A percentile compares a stretch with the other conserved stretches of the same genome.
Conservation (phyloP, 1,284 basidiomycete species). For the Ceratobasidium sp. region DNA sequence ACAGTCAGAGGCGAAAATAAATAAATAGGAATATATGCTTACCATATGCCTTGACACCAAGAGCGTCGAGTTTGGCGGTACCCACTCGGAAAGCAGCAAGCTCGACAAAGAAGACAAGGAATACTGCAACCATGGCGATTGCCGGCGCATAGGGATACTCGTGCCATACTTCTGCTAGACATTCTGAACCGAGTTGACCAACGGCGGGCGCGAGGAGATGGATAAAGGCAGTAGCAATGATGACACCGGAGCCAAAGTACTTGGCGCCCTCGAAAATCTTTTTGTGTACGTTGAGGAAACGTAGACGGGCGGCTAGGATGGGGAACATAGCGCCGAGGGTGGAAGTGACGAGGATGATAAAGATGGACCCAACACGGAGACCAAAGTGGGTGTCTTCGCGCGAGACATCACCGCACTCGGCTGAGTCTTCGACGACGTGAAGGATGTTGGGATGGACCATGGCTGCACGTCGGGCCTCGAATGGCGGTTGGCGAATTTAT, state of each 20-base stretch:
- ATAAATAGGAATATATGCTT: conserved; percentile 18
- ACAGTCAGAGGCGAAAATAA: not conserved
- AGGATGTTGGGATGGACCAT: not conserved
- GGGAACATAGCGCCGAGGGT: conserved; percentile 82
- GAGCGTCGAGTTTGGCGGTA: conserved; percentile 61
- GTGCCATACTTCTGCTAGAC: conserved; percentile 74
- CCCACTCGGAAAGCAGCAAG: conserved; percentile 84
- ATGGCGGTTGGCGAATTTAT: not conserved
- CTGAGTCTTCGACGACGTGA: not conserved
- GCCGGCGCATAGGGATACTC: conserved; percentile 83
- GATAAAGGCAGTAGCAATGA: conserved; percentile 92
- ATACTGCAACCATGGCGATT: conserved; percentile 79
- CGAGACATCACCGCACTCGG: conserved; percentile 34
- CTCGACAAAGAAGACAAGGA: conserved; percentile 84
- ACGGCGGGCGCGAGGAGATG: conserved; percentile 82
- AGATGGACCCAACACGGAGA: conserved; percentile 83
- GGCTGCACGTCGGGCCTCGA: no score
- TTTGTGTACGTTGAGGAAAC: conserved; percentile 66
- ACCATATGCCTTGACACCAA: conserved; percentile 41
- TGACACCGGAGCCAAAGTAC: conserved; percentile 94
- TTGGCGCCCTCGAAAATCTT: conserved; percentile 87
- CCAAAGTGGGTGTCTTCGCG: conserved; percentile 36
- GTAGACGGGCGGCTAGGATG: conserved; percentile 69
- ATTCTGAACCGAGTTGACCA: conserved; percentile 71
- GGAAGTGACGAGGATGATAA: conserved; percentile 81